Evolutionary conservation across 2,329 filamentous ascomycete genomes (phyloP).

Genomic region (Thielaviopsis cerberus): DNA sequence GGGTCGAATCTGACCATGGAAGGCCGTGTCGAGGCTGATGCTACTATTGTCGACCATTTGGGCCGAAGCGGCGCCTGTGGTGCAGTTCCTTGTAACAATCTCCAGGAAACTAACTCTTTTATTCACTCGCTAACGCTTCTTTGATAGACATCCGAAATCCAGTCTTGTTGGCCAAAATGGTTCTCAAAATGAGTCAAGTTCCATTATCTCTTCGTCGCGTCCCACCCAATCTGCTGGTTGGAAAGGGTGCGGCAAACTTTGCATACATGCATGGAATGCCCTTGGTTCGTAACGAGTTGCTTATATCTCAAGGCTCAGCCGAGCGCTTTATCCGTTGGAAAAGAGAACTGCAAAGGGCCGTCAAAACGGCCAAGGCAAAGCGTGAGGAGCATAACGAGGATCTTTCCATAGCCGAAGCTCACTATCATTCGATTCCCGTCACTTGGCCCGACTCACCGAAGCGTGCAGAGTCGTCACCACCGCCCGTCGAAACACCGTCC

Average conservation of each 20-base stretch:
- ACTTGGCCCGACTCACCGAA: not conserved
- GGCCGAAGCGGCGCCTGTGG: conserved; percentile 87
- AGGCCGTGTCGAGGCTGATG: conserved; percentile 84
- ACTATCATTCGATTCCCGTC: conserved; percentile 9
- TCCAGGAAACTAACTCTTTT: not conserved
- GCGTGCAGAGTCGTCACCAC: not conserved
- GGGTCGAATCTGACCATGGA: conserved; percentile 88
- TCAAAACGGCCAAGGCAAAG: conserved; percentile 22
- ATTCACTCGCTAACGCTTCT: conserved; percentile 1
- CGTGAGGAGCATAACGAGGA: conserved; percentile 15
- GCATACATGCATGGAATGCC: conserved; percentile 61
- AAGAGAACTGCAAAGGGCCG: conserved; percentile 47
- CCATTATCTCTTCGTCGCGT: conserved; percentile 73
- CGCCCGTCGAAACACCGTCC: not conserved
- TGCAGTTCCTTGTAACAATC: conserved; percentile 49
- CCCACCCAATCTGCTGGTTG: conserved; percentile 79
- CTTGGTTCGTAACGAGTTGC: conserved; percentile 51
- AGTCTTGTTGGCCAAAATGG: conserved; percentile 64
- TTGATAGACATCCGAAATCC: conserved; percentile 72
- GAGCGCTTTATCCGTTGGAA: conserved; percentile 68
- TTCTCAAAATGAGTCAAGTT: conserved; percentile 59
- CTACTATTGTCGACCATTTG: conserved; percentile 75
- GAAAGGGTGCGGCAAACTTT: conserved; percentile 71
- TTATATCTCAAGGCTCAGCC: conserved; percentile 63
- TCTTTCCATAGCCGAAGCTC: conserved; percentile 8